Evolutionary conservation across 1,284 basidiomycete species (phyloP), one percentile per base, ranked within the genome.

Genomic region (Heterobasidion parviporum): DNA sequence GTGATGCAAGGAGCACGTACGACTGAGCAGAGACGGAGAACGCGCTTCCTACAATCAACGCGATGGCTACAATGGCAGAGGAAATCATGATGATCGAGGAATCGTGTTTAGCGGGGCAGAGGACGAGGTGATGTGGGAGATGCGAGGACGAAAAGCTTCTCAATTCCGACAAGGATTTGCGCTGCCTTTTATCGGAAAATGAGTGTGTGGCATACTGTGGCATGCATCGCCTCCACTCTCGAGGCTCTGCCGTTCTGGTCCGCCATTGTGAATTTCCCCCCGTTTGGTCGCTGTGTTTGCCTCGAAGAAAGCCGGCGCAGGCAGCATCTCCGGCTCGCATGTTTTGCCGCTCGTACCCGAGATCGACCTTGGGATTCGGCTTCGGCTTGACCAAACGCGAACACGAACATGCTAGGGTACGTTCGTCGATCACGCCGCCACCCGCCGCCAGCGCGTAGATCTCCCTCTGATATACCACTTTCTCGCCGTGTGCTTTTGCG

Each of bases 1-100:
- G n/a, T 68, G 26, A 41, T 10, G 32, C 36, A 53, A 45, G 35
- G 6, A 26, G 8, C 16, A 68, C 77, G 62, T 62, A 81, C 80
- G 72, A 67, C 59, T 75, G 72, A 32, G 78, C 78, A 62, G 70
- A 70, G 59, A 69, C 74, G 63, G 73, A 67, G 60, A 72, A 72
- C 62, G 73, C 69, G 54, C 65, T 75, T 54, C 64, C 65, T 44
- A 71, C 57, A 58, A 74, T 61, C 59, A 71, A 56, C 56, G 66
- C 64, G 61, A 71, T 56, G 57, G 67, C 64, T 45, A 57, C 38
- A 54, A 60, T 41, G 26, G 26, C 26, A 53, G 57, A 54, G 14
- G 57, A 18, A 60, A 71, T 59, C 44, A 67, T 63, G 64, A 64
- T 70, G 56, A 57, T 32, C 35, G 33, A 45, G 16, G 47, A 46